Evolutionary conservation across 352 stramenopile genomes (phyloP).

Genomic region (Phytopythium helicoides): DNA sequence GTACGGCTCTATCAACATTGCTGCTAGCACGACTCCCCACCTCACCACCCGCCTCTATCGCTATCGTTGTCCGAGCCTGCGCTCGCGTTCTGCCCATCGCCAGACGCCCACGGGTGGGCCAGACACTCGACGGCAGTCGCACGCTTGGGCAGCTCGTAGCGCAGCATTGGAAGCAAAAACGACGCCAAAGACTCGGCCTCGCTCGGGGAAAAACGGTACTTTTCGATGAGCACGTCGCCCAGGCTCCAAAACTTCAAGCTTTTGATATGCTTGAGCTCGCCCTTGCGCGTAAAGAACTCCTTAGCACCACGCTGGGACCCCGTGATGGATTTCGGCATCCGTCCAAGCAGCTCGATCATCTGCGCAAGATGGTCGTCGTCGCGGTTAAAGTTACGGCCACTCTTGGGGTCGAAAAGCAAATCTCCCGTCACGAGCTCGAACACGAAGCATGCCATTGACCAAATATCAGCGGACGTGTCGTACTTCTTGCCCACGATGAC

Average conservation of each 20-base stretch:
- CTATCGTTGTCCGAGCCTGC: conserved; percentile 10
- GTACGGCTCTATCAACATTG: no score
- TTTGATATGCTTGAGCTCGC: conserved; percentile 97
- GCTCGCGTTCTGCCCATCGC: background rate
- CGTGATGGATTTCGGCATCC: conserved; percentile 94
- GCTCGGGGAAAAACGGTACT: conserved; percentile 91
- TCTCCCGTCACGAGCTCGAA: conserved; percentile 99
- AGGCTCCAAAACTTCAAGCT: conserved; percentile 98
- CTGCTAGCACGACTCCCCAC: no score
- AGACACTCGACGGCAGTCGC: conserved; percentile 93
- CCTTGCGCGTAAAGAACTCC: conserved; percentile 97
- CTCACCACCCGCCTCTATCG: background rate
- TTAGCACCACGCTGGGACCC: conserved; percentile 73
- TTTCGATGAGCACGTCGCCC: conserved; percentile 95
- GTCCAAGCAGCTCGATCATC: conserved; percentile 98
- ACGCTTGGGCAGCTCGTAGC: conserved; percentile 81
- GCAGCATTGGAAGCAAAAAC: conserved; percentile 96
- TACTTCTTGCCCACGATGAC: conserved; percentile 97
- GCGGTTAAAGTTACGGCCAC: conserved; percentile 77
- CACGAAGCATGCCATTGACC: conserved; percentile 98
- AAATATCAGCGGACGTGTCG: conserved; percentile 99
- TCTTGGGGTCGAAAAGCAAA: conserved; percentile 98
- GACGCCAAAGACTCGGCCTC: conserved; percentile 90
- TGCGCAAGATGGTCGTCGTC: conserved; percentile 98
- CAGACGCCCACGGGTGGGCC: conserved; percentile 91